Evolutionary conservation across 83 land plant species (phyloP).

Genomic region (Picea abies): DNA sequence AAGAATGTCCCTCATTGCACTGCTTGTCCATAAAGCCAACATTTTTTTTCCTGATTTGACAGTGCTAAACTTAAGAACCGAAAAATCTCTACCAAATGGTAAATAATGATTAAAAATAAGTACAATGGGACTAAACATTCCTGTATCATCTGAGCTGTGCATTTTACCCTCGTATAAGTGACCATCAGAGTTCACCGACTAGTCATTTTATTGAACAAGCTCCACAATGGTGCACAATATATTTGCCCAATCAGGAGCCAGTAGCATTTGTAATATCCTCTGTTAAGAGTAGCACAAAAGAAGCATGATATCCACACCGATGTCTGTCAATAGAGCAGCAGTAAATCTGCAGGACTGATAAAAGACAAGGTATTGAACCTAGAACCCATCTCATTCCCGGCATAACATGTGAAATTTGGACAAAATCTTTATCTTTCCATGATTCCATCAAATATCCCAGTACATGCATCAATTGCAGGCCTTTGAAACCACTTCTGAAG

Average conservation of each 20-base stretch:
- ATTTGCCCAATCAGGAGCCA: background rate
- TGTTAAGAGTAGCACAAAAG: constrained; percentile 5
- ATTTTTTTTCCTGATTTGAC: background rate
- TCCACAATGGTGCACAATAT: background rate
- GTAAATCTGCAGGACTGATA: background rate
- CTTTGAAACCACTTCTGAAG: background rate
- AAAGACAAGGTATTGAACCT: constrained; percentile 5
- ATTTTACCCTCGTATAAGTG: background rate
- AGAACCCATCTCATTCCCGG: background rate
- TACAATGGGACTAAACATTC: background rate
- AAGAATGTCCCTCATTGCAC: background rate
- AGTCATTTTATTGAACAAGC: background rate
- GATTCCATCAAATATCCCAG: background rate
- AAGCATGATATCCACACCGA: background rate
- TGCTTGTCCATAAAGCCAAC: background rate
- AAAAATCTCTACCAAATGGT: background rate
- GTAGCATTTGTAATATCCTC: background rate
- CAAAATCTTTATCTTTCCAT: background rate
- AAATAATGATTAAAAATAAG: background rate
- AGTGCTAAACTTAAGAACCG: background rate
- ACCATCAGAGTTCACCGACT: background rate
- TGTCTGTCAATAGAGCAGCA: background rate
- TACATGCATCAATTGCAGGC: background rate
- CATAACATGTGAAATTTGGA: background rate
- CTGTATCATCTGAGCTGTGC: background rate